Evolutionary conservation across 768 basidiomycete species (phyloP), one percentile per base, ranked within the genome.

Genomic region (Pisolithus tinctorius): DNA sequence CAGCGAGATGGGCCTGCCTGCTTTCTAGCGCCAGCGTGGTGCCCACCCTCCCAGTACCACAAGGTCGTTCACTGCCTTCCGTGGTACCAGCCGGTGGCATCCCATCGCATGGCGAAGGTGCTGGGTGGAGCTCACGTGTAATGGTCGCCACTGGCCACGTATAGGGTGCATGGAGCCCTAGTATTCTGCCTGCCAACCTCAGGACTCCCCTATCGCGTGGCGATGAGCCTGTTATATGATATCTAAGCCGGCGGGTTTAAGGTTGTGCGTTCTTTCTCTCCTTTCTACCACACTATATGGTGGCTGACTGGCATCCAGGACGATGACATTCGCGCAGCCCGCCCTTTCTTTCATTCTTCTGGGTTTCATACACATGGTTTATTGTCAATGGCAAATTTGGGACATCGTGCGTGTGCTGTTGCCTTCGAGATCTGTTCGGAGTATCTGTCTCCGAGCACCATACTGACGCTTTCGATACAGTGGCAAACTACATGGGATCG

Each of bases 401-500:
- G 79, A 78, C 49, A 71, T 78, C 29, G 79, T 80, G 55, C 49
- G 77, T 66, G 2, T 17, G 23, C 27, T 0, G 49, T 43, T 20
- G 38, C 9, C 11, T 27, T 11, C 11, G 27, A 52, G 23, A 36
- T 42, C 42, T 39, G 42, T 34, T 27, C 14, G 16, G 20, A 10
- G 26, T 60, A 20, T 45, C 47, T 48, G 49, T 53, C 40, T 6
- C 23, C 29, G 34, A 34, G 34, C 11, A 14, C 13, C 34, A 5
- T 14, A 13, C 29, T 7, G 31, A 9, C 30, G 40, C 13, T 23
- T 37, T 52, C 26, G 44, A 45, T 17, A 26, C 49, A 83, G 82
- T 83, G 78, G 77, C 79, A 82, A 71, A 82, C 79, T 17, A 69
- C 68, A 3, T 69, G 66, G 69, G 60, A 69, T 52, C 59, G 49